Base-by-base conservation (phyloP, 1,284 basidiomycete species). In the Kalmanozyma brasiliensis region DNA sequence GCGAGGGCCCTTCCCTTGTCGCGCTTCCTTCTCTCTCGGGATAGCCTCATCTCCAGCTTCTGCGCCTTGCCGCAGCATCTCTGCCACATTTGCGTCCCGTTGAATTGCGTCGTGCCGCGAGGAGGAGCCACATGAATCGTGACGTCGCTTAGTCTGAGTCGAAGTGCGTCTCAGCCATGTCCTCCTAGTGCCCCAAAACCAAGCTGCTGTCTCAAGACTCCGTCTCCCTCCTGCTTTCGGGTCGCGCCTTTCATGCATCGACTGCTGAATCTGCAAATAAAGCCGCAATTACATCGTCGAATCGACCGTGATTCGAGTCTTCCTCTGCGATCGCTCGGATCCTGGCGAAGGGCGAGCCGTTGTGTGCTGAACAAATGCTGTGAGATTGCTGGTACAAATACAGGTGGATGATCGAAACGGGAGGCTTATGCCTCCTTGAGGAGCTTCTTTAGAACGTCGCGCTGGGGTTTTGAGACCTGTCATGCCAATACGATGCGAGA, bases 391-490 rank as follows among this genome's bases (percentile, higher is more conserved):
- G 58, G 36, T 67, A 67, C 64, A 67, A 67, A 36, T 67, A 67
- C 64, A 67, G 45, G 4, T 22, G 8, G 30, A n/a, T 7, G 20
- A 24, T 16, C 17, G 20, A 23, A 8, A 24, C 24, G 17, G 23
- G 17, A 9, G 17, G 23, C 14, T 65, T 34, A 71, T 46, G 67
- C 58, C 34, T 71, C 67, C 34, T 47, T 46, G 23, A 71, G 20
- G 17, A 65, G 62, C 51, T 71, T 71, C 34, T 53, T 60, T 43
- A 71, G 57, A 20, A 59, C 43, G 48, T 71, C 62, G 11, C 67
- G 57, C 26, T 66, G 62, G 13, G 57, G 49, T 47, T 71, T 71
- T 32, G 67, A 66, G 44, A 71, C 62, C 67, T 71, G 47, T 43
- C 20, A n/a, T 8, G 24, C 7, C 3, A 22, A 26, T 20, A 32